Base-by-base conservation (phyloP, 2,329 filamentous ascomycete species). In the Botryotinia globosa region DNA sequence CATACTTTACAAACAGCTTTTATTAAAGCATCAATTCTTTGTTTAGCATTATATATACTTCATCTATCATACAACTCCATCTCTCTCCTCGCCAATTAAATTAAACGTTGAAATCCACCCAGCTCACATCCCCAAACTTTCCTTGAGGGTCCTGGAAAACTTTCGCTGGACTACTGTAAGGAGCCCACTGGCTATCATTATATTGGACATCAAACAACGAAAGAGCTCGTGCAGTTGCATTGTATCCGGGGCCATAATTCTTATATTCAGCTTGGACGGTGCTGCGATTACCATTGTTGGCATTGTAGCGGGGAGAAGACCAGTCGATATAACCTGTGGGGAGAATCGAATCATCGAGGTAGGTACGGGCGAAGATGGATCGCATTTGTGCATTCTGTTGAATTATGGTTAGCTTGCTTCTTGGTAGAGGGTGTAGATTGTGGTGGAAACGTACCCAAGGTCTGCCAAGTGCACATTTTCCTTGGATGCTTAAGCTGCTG, bases 231-330 rank as follows among this genome's bases (percentile, higher is more conserved):
- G 81, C 86, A 0, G 83, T 85, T 14, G 77, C 77, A 77, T 88
- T 86, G 78, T 83, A 87, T 0, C 87, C 87, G 0, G 86, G 85
- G 1, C 87, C 87, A 73, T 80, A 85, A 54, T 82, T 79, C 67
- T 81, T 78, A 76, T 86, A 88, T 79, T 88, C 87, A 0, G 85
- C 87, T 85, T 87, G 85, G 2, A 86, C 79, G 0, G 87, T 68
- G 81, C 82, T 74, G 83, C 85, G 56, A 1, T 42, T 42, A 25
- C 65, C 65, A 58, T 14, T 80, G 82, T 6, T 69, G 54, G 4
- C 34, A 68, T 68, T 56, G 70, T 77, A 78, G 29, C 74, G 59
- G 2, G 69, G 14, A 12, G 75, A 63, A 54, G 37, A 9, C 87
- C 87, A 89, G 29, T 84, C 79, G 58, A 86, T 86, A 76, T 87